A percentile compares a stretch with the other conserved stretches of the same genome.
phyloP scores from a whole-genome alignment of 768 basidiomycete species.

The Kwoniella dendrophila region DNA sequence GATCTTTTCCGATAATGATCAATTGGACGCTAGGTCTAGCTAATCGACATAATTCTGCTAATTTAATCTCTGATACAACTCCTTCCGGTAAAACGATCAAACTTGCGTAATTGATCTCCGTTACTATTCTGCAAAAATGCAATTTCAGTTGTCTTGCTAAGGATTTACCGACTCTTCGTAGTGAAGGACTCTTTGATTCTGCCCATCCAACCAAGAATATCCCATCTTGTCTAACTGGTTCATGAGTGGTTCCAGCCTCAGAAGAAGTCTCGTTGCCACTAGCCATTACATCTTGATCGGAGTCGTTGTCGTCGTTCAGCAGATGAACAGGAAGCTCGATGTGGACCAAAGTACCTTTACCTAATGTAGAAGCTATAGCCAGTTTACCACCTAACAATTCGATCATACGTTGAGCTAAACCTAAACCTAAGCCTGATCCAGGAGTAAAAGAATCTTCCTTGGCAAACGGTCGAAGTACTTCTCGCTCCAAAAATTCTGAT shows the following conservation, averaged over 20 bases:
- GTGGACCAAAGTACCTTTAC: conserved; percentile 47
- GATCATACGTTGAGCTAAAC: conserved; percentile 50
- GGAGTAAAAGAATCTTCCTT: conserved; percentile 48
- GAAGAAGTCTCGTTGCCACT: not conserved
- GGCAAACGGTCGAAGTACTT: conserved; percentile 42
- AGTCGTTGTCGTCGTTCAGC: conserved; percentile 39
- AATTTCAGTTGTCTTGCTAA: conserved; percentile 40
- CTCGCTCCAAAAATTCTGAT: conserved; percentile 42
- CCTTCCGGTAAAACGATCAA: conserved; percentile 38
- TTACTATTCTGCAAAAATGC: conserved; percentile 38
- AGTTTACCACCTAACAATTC: conserved; percentile 53
- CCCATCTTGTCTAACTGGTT: conserved; percentile 27
- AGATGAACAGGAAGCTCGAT: conserved; percentile 48
- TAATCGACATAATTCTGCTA: conserved; percentile 23
- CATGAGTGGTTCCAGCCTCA: not conserved
- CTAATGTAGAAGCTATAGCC: conserved; percentile 40
- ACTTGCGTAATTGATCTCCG: conserved; percentile 34
- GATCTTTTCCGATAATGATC: conserved; percentile 27
- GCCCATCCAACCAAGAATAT: conserved; percentile 34
- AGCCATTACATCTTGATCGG: conserved; percentile 31
- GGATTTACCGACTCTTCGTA: conserved; percentile 37
- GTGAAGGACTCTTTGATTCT: conserved; percentile 20
- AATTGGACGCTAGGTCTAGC: conserved; percentile 36
- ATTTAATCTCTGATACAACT: not conserved
- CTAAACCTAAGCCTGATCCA: conserved; percentile 49